Base-by-base conservation (phyloP, 2,329 filamentous ascomycete genomes). In the Rhinocladiella mackenziei region DNA sequence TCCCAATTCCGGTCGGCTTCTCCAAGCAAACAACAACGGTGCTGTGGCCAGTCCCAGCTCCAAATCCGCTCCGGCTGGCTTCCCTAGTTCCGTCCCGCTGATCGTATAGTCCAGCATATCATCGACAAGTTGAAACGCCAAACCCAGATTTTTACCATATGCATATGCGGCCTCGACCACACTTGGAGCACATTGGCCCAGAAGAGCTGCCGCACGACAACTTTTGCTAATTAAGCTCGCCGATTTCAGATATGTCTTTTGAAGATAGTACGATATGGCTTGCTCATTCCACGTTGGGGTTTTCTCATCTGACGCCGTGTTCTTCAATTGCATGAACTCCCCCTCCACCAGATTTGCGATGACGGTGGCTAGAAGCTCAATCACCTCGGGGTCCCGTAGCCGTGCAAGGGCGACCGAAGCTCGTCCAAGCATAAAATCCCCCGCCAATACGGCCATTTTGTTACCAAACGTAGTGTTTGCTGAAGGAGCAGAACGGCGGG, bases 251-350 rank as follows among this genome's bases (percentile, higher is more conserved):
- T 98, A 98, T 19, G 92, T 98, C 76, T 98, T 98, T 63, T 96
- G 88, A 38, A 98, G 74, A 64, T 98, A 98, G 69, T 98, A 97
- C 18, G 81, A 78, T 50, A 98, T 77, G 1, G 89, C 86, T 40
- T 95, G 86, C 60, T 96, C 87, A 1, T 84, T 92, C 78, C 86
- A 97, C 7, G 76, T 71, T 1, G 91, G 91, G 56, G 86, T 83
- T 54, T 78, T 75, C 72, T 97, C 91, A 63, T 96, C 91, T 54
- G 79, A 76, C 33, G 86, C 86, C 1, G 92, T 97, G 67, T 98
- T 98, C 71, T 95, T 94, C 58, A 98, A 74, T 72, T 98, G 92
- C 92, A 98, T 98, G 72, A 98, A 97, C 68, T 98, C 92, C 61
- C 92, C 92, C 70, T 98, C 92, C 14, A 98, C 89, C 18, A 98